A percentile compares a stretch with the other conserved stretches of the same genome.
Conservation (phyloP, 2,329 filamentous ascomycete species). For the Penicillium sp. region DNA sequence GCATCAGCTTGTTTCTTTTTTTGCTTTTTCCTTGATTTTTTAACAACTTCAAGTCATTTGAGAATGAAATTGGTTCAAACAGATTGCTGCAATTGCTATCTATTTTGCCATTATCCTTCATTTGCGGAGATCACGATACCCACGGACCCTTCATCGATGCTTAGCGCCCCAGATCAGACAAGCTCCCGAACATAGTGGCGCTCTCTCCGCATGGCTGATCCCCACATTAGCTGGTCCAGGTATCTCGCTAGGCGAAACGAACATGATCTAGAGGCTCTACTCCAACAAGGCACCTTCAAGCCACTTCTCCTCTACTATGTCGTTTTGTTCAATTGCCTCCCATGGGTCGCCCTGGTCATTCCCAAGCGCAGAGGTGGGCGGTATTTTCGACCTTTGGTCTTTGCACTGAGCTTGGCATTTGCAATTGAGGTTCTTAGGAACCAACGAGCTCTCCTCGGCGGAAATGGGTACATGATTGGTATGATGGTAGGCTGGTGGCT, state of each 20-base stretch:
- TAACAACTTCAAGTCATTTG: neutral
- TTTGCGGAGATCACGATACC: neutral
- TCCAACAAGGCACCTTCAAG: conserved; percentile 30
- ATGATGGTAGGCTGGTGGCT: conserved; percentile 55
- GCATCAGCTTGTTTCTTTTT: neutral
- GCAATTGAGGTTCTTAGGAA: conserved; percentile 46
- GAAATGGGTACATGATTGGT: conserved; percentile 56
- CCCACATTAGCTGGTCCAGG: conserved; percentile 27
- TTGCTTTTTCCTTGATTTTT: neutral
- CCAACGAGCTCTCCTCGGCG: conserved; percentile 51
- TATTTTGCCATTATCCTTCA: neutral
- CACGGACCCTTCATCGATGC: neutral
- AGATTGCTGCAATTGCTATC: neutral
- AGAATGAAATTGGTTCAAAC: neutral
- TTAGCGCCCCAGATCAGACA: conserved; percentile 3
- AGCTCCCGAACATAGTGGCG: conserved; percentile 11
- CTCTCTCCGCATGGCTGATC: conserved; percentile 27
- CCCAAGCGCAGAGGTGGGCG: conserved; percentile 42
- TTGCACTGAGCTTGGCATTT: conserved; percentile 44
- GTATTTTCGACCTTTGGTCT: conserved; percentile 47
- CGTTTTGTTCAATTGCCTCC: conserved; percentile 30
- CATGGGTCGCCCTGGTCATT: conserved; percentile 53
- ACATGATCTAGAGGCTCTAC: conserved; percentile 21
- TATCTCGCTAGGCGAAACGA: conserved; percentile 27
- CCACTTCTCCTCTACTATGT: conserved; percentile 40